Evolutionary conservation across 768 basidiomycete species (phyloP).

Genomic region (Lentinula lateritia): DNA sequence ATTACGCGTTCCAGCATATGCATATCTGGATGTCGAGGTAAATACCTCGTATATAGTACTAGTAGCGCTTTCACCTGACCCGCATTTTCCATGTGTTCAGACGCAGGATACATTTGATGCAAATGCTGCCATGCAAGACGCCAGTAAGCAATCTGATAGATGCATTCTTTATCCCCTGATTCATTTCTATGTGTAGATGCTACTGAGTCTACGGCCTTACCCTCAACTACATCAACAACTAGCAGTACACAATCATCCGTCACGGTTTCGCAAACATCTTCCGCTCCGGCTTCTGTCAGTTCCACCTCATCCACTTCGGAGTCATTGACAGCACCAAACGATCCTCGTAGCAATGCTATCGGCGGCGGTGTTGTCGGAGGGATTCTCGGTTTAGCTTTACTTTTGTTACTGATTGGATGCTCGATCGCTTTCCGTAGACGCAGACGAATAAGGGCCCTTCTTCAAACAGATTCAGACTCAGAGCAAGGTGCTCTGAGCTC

Average conservation of each 20-base stretch:
- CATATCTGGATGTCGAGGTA: conserved; percentile 50
- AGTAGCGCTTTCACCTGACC: not conserved
- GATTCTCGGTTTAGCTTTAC: conserved; percentile 37
- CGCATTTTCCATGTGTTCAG: conserved; percentile 13
- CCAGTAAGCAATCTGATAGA: conserved; percentile 21
- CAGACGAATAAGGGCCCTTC: conserved; percentile 8
- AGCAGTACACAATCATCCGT: conserved; percentile 11
- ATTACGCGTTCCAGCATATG: conserved; percentile 55
- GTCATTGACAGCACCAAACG: conserved; percentile 11
- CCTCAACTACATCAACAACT: conserved; percentile 14
- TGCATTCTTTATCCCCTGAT: not conserved
- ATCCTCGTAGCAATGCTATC: conserved; percentile 29
- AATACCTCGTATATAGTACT: not conserved
- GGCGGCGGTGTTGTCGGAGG: conserved; percentile 62
- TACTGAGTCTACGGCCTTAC: conserved; percentile 39
- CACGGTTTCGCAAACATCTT: conserved; percentile 11
- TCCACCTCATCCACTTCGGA: conserved; percentile 4
- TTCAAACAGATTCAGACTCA: conserved; percentile 14
- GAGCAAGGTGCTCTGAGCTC: conserved; percentile 5
- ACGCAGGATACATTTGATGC: conserved; percentile 32
- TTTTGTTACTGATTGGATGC: conserved; percentile 29
- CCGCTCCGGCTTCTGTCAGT: conserved; percentile 4
- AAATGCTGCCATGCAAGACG: conserved; percentile 28
- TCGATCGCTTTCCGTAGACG: conserved; percentile 22
- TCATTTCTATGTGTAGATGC: conserved; percentile 18